Evolutionary conservation across 441 rosid genomes (phyloP).

Genomic region (Corymbia calophylla): DNA sequence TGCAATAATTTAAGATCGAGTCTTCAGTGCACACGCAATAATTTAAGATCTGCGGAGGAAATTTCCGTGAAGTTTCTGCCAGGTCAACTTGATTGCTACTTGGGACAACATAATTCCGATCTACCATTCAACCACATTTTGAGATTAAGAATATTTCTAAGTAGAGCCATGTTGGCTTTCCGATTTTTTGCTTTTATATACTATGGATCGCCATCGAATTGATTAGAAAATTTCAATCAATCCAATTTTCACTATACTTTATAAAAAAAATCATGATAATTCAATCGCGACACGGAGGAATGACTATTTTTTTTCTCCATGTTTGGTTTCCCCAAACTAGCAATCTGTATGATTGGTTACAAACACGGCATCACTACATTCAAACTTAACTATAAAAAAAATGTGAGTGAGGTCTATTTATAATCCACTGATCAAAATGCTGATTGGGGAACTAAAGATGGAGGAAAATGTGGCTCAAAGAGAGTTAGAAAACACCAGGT

Average conservation of each 20-base stretch:
- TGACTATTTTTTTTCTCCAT: background rate
- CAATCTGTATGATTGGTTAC: background rate
- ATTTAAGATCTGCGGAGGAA: background rate
- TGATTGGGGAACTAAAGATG: background rate
- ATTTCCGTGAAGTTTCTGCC: background rate
- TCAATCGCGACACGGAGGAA: background rate
- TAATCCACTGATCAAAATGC: background rate
- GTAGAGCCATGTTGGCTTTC: background rate
- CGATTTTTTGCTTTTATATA: background rate
- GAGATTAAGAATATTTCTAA: background rate
- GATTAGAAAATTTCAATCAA: background rate
- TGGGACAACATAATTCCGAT: background rate
- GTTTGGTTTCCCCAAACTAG: background rate
- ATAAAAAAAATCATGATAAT: background rate
- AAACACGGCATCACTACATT: background rate
- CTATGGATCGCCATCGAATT: background rate
- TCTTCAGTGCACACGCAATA: background rate
- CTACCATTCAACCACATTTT: background rate
- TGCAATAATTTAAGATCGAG: background rate
- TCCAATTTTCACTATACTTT: background rate
- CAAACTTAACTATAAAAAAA: background rate
- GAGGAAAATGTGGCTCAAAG: background rate
- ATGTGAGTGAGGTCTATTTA: background rate
- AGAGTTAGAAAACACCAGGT: background rate
- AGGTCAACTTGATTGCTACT: background rate